A percentile compares a stretch with the other conserved stretches of the same genome.
These are phyloP conservation scores for Erysimum cheiranthoides DNA, from an alignment of 345 rosid genomes.

Conservation along the genomic window DNA sequence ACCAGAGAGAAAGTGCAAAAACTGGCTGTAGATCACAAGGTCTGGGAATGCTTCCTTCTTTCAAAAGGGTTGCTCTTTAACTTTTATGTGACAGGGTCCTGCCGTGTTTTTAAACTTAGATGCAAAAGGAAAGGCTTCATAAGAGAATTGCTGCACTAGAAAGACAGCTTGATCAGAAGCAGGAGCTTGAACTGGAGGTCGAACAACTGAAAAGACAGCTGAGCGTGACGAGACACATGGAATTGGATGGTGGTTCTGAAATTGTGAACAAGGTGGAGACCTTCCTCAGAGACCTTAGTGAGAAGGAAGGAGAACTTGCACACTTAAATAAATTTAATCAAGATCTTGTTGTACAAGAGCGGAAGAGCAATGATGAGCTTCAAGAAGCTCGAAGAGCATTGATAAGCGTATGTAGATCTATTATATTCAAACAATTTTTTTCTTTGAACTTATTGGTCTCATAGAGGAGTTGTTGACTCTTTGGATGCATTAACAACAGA, in stretches of 20 bases:
- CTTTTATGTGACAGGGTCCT: conserved; percentile 34
- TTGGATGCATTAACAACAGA: conserved; percentile 17
- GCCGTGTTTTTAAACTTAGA: conserved; percentile 53
- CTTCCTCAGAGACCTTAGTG: conserved; percentile 67
- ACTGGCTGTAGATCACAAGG: conserved; percentile 95
- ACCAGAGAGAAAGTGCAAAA: conserved; percentile 75
- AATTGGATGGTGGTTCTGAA: conserved; percentile 69
- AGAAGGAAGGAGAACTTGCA: conserved; percentile 82
- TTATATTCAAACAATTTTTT: background rate
- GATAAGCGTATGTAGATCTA: conserved; percentile 61
- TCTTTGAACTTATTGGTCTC: conserved; percentile 13
- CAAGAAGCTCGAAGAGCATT: conserved; percentile 92
- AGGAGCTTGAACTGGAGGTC: conserved; percentile 83
- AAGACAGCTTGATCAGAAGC: conserved; percentile 81
- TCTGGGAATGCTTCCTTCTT: conserved; percentile 43
- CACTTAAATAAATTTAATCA: conserved; percentile 76
- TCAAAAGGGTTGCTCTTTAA: conserved; percentile 32
- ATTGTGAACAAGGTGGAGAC: conserved; percentile 67
- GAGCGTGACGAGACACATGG: conserved; percentile 77
- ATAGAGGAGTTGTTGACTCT: conserved; percentile 20
- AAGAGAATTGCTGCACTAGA: conserved; percentile 69
- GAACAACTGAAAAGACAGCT: conserved; percentile 68
- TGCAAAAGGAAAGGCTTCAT: conserved; percentile 75
- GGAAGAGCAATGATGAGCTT: conserved; percentile 87
- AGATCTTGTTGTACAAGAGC: conserved; percentile 78